Evolutionary conservation across 2,329 filamentous ascomycete genomes (phyloP).

Genomic region (Aspergillaceae sp.): DNA sequence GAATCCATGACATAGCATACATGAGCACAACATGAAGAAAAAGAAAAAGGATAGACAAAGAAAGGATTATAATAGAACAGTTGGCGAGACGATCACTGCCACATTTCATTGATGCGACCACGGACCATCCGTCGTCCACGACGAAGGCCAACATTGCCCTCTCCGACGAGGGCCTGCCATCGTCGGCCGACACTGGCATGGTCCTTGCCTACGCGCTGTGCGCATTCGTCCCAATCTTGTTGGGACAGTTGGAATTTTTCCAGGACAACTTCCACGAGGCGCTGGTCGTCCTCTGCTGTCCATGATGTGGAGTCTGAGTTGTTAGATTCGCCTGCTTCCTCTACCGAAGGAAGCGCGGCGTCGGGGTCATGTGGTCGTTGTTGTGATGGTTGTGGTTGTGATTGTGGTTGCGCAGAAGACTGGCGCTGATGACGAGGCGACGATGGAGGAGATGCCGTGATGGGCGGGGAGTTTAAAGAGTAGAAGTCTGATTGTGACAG

Average conservation of each 20-base stretch:
- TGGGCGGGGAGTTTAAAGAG: constrained; percentile 28
- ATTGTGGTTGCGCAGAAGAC: neutral
- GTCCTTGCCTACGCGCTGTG: constrained; percentile 34
- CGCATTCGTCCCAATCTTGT: constrained; percentile 40
- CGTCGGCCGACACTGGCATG: constrained; percentile 33
- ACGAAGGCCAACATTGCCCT: constrained; percentile 37
- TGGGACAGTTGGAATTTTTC: constrained; percentile 37
- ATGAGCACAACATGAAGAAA: too few species aligned
- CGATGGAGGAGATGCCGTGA: constrained; percentile 25
- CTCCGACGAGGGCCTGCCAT: constrained; percentile 35
- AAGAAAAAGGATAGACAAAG: too few species aligned
- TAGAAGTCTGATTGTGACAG: constrained; percentile 38
- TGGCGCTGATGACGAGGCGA: constrained; percentile 11
- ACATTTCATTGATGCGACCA: constrained; percentile 19
- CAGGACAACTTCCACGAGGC: constrained; percentile 36
- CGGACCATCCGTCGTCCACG: constrained; percentile 21
- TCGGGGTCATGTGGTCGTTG: constrained; percentile 20
- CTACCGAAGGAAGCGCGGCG: constrained; percentile 29
- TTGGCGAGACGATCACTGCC: constrained; percentile 9
- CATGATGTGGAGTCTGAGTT: constrained; percentile 16
- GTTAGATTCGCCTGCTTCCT: constrained; percentile 16
- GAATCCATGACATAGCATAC: constrained; percentile 7
- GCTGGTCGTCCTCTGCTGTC: constrained; percentile 35
- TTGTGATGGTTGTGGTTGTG: constrained; percentile 2
- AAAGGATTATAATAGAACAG: constrained; percentile 4